Evolutionary conservation across 2,329 filamentous ascomycete genomes (phyloP).

Genomic region (Pseudodiploospora longispora): DNA sequence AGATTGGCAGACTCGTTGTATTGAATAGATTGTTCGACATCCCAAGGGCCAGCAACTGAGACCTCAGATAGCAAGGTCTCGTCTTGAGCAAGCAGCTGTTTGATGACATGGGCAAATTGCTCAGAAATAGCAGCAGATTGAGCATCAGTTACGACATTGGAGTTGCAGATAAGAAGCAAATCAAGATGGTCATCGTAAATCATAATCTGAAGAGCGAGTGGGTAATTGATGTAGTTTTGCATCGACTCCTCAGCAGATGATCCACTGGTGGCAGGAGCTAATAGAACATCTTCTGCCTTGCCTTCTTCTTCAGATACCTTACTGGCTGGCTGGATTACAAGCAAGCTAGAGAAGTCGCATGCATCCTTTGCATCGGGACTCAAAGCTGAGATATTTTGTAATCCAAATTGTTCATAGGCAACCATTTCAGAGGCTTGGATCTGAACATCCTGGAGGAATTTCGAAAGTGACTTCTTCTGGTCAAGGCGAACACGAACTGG

Average conservation of each 20-base stretch:
- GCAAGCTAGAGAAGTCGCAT: slow-evolving; percentile 8
- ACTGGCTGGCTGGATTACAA: slow-evolving; percentile 7
- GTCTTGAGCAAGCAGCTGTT: slow-evolving; percentile 1
- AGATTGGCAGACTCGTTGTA: slow-evolving; percentile 1
- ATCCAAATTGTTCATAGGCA: slow-evolving; percentile 17
- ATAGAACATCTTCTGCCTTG: background rate
- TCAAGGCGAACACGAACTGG: slow-evolving; percentile 3
- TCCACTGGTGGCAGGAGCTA: background rate
- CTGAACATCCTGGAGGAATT: slow-evolving; percentile 14
- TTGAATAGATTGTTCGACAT: slow-evolving; percentile 2
- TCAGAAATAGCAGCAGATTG: slow-evolving; percentile 1
- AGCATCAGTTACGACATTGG: slow-evolving; percentile 2
- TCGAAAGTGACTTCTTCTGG: slow-evolving; percentile 3
- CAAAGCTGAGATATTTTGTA: slow-evolving; percentile 18
- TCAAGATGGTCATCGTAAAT: slow-evolving; percentile 1
- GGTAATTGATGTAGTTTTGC: slow-evolving; percentile 6
- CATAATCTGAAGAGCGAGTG: slow-evolving; percentile 2
- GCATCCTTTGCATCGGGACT: slow-evolving; percentile 8
- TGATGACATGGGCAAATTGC: slow-evolving; percentile 1
- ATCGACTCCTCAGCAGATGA: slow-evolving; percentile 1
- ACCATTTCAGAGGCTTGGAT: slow-evolving; percentile 16
- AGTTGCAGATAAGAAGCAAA: slow-evolving; percentile 2
- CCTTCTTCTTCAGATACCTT: background rate
- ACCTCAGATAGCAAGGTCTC: background rate
- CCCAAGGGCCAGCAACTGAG: slow-evolving; percentile 2